phyloP scores from a whole-genome alignment of 2,329 filamentous ascomycete species.

The Graphilbum fragrans region DNA sequence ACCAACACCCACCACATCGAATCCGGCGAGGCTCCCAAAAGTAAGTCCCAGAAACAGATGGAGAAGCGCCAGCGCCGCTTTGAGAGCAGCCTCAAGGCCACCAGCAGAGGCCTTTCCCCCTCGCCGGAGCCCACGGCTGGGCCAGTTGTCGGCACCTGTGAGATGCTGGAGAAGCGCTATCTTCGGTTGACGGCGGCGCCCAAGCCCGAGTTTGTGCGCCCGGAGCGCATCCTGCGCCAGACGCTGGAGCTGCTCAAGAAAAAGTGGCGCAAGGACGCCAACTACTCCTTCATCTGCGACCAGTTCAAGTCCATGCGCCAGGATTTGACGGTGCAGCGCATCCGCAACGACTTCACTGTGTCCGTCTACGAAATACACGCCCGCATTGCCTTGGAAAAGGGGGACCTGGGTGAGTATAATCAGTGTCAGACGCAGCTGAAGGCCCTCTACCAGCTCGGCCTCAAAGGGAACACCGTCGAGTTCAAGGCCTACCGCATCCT shows the following conservation, averaged over 20 bases:
- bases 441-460: conserved; percentile 73
- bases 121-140: conserved; percentile 39
- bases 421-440: conserved; percentile 98
- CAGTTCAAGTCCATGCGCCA: conserved; percentile 98
- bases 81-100: conserved; percentile 50
- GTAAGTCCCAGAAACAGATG: conserved; percentile 82
- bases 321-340: conserved; percentile 93
- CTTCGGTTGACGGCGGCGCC: conserved; percentile 86
- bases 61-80: conserved; percentile 88
- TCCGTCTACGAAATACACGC: conserved; percentile 96
- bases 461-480: conserved; percentile 84
- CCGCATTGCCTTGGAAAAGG: conserved; percentile 93
- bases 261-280: conserved; percentile 88
- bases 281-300: conserved; percentile 96
- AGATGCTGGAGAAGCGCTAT: conserved; percentile 83
- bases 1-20: conserved; percentile 5
- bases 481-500: conserved; percentile 99
- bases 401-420: conserved; percentile 99
- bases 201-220: conserved; percentile 78
- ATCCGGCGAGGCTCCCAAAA: conserved; percentile 32
- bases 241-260: conserved; percentile 81
- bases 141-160: conserved; percentile 76
- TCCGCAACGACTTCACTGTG: conserved; percentile 94
- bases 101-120: conserved; percentile 39
- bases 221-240: conserved; percentile 65